Percentiles rank a stretch among this genome's conserved stretches.
Conservation (phyloP, 257 asterid species). For the Cynanchum wilfordii region DNA sequence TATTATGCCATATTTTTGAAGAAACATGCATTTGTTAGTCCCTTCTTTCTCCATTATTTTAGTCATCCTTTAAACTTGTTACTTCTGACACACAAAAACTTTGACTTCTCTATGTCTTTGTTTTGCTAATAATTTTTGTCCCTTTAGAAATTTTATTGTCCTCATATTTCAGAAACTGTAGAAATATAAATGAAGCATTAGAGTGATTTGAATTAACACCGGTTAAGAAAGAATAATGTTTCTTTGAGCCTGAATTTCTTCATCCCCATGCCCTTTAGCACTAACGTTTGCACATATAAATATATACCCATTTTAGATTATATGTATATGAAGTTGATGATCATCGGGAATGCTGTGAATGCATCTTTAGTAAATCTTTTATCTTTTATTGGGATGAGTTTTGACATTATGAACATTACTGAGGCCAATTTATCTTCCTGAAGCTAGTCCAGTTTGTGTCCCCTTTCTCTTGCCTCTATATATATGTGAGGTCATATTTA, state of each 20-base stretch:
- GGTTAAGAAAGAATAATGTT: not conserved
- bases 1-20: conserved; percentile 39
- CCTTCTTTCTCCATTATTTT: not conserved
- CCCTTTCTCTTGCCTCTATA: not conserved
- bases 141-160: not conserved
- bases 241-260: not conserved
- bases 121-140: not conserved
- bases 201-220: not conserved
- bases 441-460: not conserved
- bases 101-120: too few relatives aligned
- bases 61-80: not conserved
- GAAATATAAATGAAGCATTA: not conserved
- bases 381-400: not conserved
- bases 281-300: not conserved
- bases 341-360: not conserved
- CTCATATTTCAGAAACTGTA: not conserved
- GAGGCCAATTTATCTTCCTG: not conserved
- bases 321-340: not conserved
- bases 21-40: conserved; percentile 53
- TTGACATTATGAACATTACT: not conserved
- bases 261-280: not conserved
- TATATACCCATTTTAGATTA: not conserved
- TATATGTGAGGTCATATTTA: not conserved
- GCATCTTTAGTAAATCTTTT: not conserved
- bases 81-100: not conserved